A percentile compares a stretch with the other conserved stretches of the same genome.
These are phyloP conservation scores for Capsella rubella DNA, from an alignment of 441 rosid species.

Conservation along the genomic window DNA sequence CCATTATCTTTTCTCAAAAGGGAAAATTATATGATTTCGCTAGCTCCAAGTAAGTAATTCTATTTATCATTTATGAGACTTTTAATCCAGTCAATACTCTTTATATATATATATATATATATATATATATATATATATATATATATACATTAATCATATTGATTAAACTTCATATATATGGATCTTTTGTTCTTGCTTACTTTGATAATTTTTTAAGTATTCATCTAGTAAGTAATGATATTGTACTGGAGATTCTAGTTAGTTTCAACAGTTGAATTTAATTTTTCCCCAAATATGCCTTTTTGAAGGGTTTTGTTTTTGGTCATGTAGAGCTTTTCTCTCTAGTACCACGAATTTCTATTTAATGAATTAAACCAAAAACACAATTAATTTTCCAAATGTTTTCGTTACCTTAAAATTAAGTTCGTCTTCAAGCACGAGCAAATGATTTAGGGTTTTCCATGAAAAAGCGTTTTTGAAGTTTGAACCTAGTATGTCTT, in stretches of 20 bases:
- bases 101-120: not conserved
- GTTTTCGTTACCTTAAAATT: not conserved
- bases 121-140: too few species aligned
- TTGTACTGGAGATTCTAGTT: not conserved
- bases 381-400: not conserved
- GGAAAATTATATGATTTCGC: conserved; percentile 64
- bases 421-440: conserved; percentile 35
- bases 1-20: conserved; percentile 60
- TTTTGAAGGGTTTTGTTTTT: not conserved
- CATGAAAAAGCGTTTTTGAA: conserved; percentile 28
- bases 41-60: conserved; percentile 53
- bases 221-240: not conserved
- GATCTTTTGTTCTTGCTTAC: not conserved
- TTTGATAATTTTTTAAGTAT: not conserved
- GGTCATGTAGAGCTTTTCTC: not conserved
- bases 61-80: not conserved
- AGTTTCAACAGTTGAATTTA: not conserved
- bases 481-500: conserved; percentile 37
- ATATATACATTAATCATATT: too few species aligned
- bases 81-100: not conserved
- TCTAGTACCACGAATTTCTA: not conserved
- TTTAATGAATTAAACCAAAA: not conserved
- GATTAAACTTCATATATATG: not conserved
- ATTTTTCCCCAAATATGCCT: not conserved
- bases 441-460: conserved; percentile 40